These are phyloP conservation scores for Metschnikowia santaceciliae DNA, from an alignment of 805 yeast species.

Conservation along the genomic window DNA sequence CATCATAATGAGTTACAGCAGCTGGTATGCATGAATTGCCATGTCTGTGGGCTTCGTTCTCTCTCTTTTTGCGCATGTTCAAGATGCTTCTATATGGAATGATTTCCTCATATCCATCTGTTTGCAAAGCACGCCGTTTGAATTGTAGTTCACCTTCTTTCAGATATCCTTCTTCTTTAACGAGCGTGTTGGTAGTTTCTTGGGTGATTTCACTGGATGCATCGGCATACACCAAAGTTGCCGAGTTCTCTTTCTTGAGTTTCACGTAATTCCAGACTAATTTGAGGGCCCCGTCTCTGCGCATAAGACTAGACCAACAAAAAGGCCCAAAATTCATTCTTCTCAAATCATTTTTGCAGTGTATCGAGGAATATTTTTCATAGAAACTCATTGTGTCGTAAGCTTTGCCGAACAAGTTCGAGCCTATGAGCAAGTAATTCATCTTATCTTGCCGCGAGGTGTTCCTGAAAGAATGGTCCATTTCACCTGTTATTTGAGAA, in stretches of 20 bases:
- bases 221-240: slow-evolving; percentile 24
- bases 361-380: slow-evolving; percentile 26
- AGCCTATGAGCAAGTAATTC: slow-evolving; percentile 12
- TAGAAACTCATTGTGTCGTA: slow-evolving; percentile 20
- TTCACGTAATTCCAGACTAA: slow-evolving; percentile 32
- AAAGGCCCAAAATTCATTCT: slow-evolving; percentile 37
- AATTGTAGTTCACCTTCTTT: slow-evolving; percentile 23
- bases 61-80: slow-evolving; percentile 14
- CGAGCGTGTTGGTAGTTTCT: slow-evolving; percentile 22
- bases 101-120: slow-evolving; percentile 33
- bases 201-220: slow-evolving; percentile 18
- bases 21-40: not conserved
- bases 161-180: slow-evolving; percentile 11
- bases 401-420: slow-evolving; percentile 7
- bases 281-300: slow-evolving; percentile 29
- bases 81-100: slow-evolving; percentile 28
- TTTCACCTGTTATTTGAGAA: not conserved
- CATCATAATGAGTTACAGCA: slow-evolving; percentile 34
- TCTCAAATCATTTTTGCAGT: slow-evolving; percentile 26
- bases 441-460: slow-evolving; percentile 1
- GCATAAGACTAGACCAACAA: slow-evolving; percentile 36
- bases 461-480: slow-evolving; percentile 1
- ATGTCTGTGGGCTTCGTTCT: slow-evolving; percentile 3
- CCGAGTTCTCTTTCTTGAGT: slow-evolving; percentile 19
- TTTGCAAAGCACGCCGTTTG: slow-evolving; percentile 28